Conservation (phyloP, 805 yeast species). For the Pichia eremophila region DNA sequence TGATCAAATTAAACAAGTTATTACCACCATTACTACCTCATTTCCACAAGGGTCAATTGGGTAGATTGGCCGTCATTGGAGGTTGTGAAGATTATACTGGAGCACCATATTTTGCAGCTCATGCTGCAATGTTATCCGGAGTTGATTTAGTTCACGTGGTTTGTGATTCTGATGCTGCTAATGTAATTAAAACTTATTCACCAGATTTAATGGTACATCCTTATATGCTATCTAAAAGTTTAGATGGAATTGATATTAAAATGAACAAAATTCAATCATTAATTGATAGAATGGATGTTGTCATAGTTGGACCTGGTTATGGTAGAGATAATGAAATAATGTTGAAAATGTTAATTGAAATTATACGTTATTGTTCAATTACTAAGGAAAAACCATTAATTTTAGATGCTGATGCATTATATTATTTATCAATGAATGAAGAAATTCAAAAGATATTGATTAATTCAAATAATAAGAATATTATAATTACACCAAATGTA, state of each 20-base stretch:
- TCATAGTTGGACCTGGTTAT: constrained; percentile 89
- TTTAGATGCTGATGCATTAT: constrained; percentile 87
- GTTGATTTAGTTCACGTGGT: constrained; percentile 83
- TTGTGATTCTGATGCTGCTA: constrained; percentile 74
- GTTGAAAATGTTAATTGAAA: constrained; percentile 42
- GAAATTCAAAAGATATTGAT: constrained; percentile 29
- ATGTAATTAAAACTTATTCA: constrained; percentile 75
- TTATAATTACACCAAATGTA: constrained; percentile 82
- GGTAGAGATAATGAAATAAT: constrained; percentile 66
- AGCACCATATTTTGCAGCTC: constrained; percentile 87
- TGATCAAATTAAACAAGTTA: constrained; percentile 25
- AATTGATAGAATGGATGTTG: constrained; percentile 62
- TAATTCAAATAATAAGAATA: constrained; percentile 38
- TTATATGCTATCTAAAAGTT: constrained; percentile 44
- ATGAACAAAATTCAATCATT: constrained; percentile 46
- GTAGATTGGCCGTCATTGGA: constrained; percentile 79
- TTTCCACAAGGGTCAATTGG: constrained; percentile 87
- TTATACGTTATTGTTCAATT: constrained; percentile 36
- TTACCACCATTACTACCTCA: constrained; percentile 67
- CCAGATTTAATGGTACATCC: constrained; percentile 98
- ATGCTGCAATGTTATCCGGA: constrained; percentile 77
- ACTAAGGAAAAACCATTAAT: constrained; percentile 55
- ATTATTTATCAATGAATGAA: constrained; percentile 50
- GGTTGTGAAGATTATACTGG: constrained; percentile 97
- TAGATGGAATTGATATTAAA: constrained; percentile 28